Evolutionary conservation across 192 early-diverging fungal genomes (phyloP), one percentile per base, ranked within the genome.

Genomic region (Bifiguratus adelaidae): DNA sequence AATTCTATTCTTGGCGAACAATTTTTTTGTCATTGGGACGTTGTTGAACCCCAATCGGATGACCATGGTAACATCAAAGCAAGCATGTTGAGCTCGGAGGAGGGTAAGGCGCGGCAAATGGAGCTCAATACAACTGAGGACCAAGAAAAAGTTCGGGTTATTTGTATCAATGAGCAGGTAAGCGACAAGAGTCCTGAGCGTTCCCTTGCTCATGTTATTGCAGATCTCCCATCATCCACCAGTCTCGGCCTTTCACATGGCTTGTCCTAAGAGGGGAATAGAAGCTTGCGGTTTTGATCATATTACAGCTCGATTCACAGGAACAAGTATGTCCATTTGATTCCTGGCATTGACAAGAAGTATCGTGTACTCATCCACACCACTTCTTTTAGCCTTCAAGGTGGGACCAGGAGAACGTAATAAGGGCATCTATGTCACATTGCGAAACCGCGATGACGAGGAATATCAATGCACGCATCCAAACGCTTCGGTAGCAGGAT

Each of bases 201-300:
- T n/a, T 33, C n/a, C n/a, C 32, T 9, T 8, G 32, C 8, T 33
- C n/a, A n/a, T 33, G 32, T 33, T 33, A 33, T 33, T 33, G 55
- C 80, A 85, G 44, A 80, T 80, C 9, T 76, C 72, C 26, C 82
- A 85, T 61, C 82, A 85, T 60, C 82, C 82, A 27, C 82, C 82
- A 7, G 63, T 85, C 41, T 80, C 78, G 55, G 82, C 71, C 0
- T 64, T 85, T 30, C 76, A 72, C 44, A 62, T 79, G 51, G 74
- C 77, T 23, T 82, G 78, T 62, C 52, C 53, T 28, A 74, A 78
- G 45, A 70, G 66, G n/a, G 77, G 76, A 26, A 73, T 82, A 23
- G 61, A 72, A 22, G 79, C 74, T 1, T 58, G 59, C 0, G 85
- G 85, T 6, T 61, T 85, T 29, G 82, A 83, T 64, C 85, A 88